Percentiles rank a stretch among this genome's conserved stretches.
These are phyloP conservation scores for Gigaspora rosea DNA, from an alignment of 192 early-diverging fungal genomes.

Conservation along the genomic window DNA sequence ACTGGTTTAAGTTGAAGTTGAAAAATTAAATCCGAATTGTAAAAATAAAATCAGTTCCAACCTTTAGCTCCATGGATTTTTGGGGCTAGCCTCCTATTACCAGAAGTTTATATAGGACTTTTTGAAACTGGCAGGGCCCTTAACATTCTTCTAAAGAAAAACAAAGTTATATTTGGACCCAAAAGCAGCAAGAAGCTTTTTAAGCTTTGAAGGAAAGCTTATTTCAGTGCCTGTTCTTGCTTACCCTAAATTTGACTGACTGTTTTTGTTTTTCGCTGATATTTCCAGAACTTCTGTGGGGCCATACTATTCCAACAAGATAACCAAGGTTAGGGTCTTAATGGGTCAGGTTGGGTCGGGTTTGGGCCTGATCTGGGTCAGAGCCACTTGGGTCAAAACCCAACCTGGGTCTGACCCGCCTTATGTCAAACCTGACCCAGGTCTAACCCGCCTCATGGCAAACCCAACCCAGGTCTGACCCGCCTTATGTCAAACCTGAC, in stretches of 20 bases:
- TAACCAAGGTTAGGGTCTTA: too few relatives aligned
- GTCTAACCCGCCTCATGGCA: too few relatives aligned
- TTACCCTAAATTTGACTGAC: not conserved
- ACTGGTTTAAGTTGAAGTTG: too few relatives aligned
- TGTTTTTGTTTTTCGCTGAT: slow-evolving; percentile 20
- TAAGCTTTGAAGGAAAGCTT: not conserved
- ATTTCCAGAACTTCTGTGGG: not conserved
- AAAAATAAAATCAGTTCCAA: too few relatives aligned
- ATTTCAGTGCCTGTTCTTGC: not conserved
- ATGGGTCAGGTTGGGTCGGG: too few relatives aligned
- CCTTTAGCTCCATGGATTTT: not conserved
- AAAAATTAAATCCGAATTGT: too few relatives aligned
- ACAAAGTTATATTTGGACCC: not conserved
- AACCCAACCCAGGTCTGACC: too few relatives aligned
- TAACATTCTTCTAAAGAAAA: not conserved
- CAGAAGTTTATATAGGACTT: not conserved
- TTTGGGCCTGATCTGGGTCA: too few relatives aligned
- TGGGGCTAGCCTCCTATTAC: not conserved
- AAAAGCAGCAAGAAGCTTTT: not conserved
- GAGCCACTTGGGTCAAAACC: too few relatives aligned
- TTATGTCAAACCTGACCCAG: too few relatives aligned
- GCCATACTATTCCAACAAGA: not conserved
- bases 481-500: too few relatives aligned
- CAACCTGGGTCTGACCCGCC: too few relatives aligned
- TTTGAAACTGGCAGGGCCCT: not conserved